Conservation (phyloP, 108 stramenopile species). For the Discostella pseudostelligera region DNA sequence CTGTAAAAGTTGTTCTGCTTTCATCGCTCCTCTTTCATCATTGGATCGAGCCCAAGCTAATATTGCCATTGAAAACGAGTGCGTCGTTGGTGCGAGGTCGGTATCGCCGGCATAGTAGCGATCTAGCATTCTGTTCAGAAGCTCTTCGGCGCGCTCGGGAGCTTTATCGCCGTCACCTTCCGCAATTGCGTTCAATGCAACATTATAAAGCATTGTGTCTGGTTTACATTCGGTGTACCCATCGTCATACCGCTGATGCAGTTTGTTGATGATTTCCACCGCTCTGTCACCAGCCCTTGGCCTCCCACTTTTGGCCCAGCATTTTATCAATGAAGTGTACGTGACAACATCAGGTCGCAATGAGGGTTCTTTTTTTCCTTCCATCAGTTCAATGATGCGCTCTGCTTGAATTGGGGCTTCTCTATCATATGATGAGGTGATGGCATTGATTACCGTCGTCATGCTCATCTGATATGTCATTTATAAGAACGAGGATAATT, state of each 20-base stretch:
- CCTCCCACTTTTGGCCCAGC: constrained; percentile 44
- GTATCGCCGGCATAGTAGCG: constrained; percentile 30
- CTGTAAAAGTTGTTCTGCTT: constrained; percentile 53
- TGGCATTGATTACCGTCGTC: constrained; percentile 43
- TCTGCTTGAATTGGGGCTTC: constrained; percentile 46
- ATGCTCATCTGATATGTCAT: constrained; percentile 20
- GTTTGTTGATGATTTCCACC: constrained; percentile 37
- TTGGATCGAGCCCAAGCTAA: constrained; percentile 63
- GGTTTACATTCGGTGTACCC: constrained; percentile 42
- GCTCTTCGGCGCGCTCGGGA: constrained; percentile 55
- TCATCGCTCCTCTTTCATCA: constrained; percentile 34
- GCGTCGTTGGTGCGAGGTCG: constrained; percentile 37
- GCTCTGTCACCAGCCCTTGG: constrained; percentile 28
- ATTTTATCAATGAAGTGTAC: constrained; percentile 51
- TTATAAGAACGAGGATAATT: background rate
- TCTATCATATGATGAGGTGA: constrained; percentile 19
- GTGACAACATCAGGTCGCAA: constrained; percentile 48
- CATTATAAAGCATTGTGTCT: constrained; percentile 41
- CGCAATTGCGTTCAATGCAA: constrained; percentile 62
- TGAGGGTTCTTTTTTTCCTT: constrained; percentile 28
- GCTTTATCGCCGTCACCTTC: constrained; percentile 37
- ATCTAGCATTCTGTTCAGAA: constrained; percentile 64
- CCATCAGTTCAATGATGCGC: constrained; percentile 45
- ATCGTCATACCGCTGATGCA: constrained; percentile 35
- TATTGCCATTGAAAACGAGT: constrained; percentile 42